Evolutionary conservation across 2,329 filamentous ascomycete species (phyloP).

Genomic region (Lachnellula suecica): DNA sequence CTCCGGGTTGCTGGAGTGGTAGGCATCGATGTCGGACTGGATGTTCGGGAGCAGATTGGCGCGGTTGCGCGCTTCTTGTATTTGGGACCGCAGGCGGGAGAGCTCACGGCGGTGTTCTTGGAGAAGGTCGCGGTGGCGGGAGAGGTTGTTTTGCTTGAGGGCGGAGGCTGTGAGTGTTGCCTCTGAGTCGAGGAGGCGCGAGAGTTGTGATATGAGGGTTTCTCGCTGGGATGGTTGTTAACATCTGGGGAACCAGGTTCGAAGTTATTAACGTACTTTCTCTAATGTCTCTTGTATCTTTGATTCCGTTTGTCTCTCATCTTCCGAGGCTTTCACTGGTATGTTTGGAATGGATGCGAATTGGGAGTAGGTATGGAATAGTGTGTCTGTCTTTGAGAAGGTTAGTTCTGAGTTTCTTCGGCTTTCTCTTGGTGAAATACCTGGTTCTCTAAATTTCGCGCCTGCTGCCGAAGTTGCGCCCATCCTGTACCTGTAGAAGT

Average conservation of each 20-base stretch:
- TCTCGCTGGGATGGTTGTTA: slow-evolving; percentile 64
- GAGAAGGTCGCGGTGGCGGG: slow-evolving; percentile 87
- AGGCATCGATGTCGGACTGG: slow-evolving; percentile 86
- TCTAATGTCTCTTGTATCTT: slow-evolving; percentile 83
- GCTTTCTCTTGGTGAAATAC: slow-evolving; percentile 46
- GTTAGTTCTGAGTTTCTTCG: slow-evolving; percentile 13
- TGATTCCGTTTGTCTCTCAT: slow-evolving; percentile 76
- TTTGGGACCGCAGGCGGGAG: slow-evolving; percentile 67
- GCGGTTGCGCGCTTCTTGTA: slow-evolving; percentile 78
- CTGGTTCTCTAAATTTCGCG: slow-evolving; percentile 84
- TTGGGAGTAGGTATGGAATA: slow-evolving; percentile 86
- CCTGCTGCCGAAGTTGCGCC: slow-evolving; percentile 93
- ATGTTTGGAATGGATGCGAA: slow-evolving; percentile 80
- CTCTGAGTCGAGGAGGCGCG: slow-evolving; percentile 90
- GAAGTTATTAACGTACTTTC: slow-evolving; percentile 53
- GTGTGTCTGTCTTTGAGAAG: slow-evolving; percentile 69
- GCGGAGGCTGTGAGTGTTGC: slow-evolving; percentile 82
- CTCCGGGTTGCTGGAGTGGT: slow-evolving; percentile 78
- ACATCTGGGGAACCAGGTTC: not conserved
- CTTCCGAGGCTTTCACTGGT: slow-evolving; percentile 78
- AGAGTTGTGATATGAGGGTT: slow-evolving; percentile 75
- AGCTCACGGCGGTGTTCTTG: slow-evolving; percentile 84
- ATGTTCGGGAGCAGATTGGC: slow-evolving; percentile 90
- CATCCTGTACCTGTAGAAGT: slow-evolving; percentile 57
- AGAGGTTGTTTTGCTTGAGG: slow-evolving; percentile 94